Base-by-base conservation (phyloP, 2,329 filamentous ascomycete genomes). In the Claviceps sp. region DNA sequence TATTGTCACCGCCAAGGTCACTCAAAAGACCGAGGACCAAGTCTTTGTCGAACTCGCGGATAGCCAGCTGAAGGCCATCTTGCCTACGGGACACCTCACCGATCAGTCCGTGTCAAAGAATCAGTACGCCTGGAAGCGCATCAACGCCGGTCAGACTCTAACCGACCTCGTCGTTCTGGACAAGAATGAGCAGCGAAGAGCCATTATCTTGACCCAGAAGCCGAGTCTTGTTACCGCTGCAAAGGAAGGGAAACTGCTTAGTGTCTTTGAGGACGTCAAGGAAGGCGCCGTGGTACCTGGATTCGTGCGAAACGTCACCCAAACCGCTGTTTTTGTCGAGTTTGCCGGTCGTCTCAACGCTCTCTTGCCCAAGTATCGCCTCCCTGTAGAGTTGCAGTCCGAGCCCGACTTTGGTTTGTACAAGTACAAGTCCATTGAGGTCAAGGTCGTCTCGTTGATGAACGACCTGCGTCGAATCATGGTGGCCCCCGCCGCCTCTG, bases 41-140 rank as follows among this genome's bases (percentile, higher is more conserved):
- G 70, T 88, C 22, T 79, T 86, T 42, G 72, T 97, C 16, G 88
- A 95, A 62, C 74, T 97, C 6, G 74, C 79, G 44, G 84, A 79
- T 42, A 80, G 78, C 59, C 82, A 83, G 13, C 73, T 97, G 20
- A 90, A 88, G 64, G 91, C 88, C 24, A 77, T 84, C 18, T 73
- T 98, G 37, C 81, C 84, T 18, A 70, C 87, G 49, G 81, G 82
- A 37, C 93, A 98, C 54, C 76, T 97, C 30, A 84, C 86, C 1
- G 93, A 98, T 68, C 88, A 88, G 50, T 89, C 88, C 1, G 70
- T 76, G 26, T 82, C 85, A 57, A 95, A 94, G 70, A 86, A 84
- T 57, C 75, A 80, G 55, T 84, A 85, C 20, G 80, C 85, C 1
- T 72, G 93, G 61, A 89, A 88, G 65, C 87, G 86, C 58, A 84